Evolutionary conservation across 2,329 filamentous ascomycete genomes (phyloP), one percentile per base, ranked within the genome.

Genomic region (Clonostachys chloroleuca): DNA sequence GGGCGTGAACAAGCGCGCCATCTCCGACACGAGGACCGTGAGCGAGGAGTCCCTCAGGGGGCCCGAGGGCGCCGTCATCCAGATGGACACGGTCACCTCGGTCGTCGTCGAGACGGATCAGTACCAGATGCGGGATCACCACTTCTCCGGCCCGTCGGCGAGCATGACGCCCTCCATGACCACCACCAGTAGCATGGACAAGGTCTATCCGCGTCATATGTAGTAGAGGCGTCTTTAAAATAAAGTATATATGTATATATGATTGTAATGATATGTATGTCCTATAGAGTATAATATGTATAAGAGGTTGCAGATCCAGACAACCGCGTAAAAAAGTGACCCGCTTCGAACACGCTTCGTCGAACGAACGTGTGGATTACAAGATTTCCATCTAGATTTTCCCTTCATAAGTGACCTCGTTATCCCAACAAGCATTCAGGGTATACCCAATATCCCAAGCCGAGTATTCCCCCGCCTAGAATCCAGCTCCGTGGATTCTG

Each of bases 51-150:
- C 59, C 61, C 34, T 61, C 61, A n/a, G 63, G 58, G 13, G 49
- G 66, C n/a, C 53, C 62, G 24, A 30, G 39, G 63, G 65, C 1
- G 62, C 66, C 24, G 64, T 66, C 8, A 72, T 72, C 14, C 70
- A 73, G 52, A 68, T 71, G 58, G 68, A 74, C 49, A 69, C 67
- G 2, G 64, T 72, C 1, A 73, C 69, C 7, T 66, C 58, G 4
- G 66, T 74, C 1, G 64, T 68, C 5, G 64, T 73, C 1, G 70
- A 74, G 51, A 55, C 57, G 7, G 63, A 65, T 5, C 48, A 60
- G n/a, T 46, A 53, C 8, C 52, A 51, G 42, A 56, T 62, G 42
- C 49, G 57, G 17, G 55, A 60, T 42, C 47, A 47, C 13, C 52
- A 56, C 48, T 63, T 54, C 46, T 58, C 59, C 12, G 44, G 56